phyloP scores from a whole-genome alignment of 805 yeast genomes.

The Clavispora fructus region DNA sequence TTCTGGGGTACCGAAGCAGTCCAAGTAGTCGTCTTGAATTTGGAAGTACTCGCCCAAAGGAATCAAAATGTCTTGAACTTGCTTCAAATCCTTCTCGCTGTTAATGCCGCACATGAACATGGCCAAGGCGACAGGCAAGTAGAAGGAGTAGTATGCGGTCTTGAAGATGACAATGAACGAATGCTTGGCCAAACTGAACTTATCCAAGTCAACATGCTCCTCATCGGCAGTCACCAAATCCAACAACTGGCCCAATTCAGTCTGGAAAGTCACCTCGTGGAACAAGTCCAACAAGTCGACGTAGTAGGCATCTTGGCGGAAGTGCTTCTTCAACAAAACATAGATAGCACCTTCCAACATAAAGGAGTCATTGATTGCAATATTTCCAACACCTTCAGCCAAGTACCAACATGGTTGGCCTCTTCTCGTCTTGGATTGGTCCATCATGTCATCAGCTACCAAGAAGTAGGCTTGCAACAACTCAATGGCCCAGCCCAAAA shows the following conservation, averaged over 20 bases:
- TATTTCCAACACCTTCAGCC: constrained; percentile 71
- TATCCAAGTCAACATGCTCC: constrained; percentile 81
- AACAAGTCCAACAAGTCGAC: constrained; percentile 87
- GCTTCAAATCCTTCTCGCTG: constrained; percentile 70
- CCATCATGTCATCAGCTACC: constrained; percentile 99
- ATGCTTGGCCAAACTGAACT: constrained; percentile 84
- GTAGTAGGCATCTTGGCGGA: constrained; percentile 76
- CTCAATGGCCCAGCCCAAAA: constrained; percentile 94
- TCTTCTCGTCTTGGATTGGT: constrained; percentile 90
- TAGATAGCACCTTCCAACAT: constrained; percentile 95
- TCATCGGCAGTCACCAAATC: constrained; percentile 98
- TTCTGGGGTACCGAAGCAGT: constrained; percentile 95
- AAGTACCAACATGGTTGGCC: constrained; percentile 99
- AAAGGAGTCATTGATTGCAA: constrained; percentile 96
- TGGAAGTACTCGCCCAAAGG: constrained; percentile 98
- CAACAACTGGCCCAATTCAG: constrained; percentile 93
- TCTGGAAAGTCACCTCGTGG: constrained; percentile 96
- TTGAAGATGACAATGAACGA: constrained; percentile 93
- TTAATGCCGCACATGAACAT: constrained; percentile 86
- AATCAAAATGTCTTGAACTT: constrained; percentile 79
- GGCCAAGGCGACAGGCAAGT: constrained; percentile 94
- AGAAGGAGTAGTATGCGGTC: constrained; percentile 96
- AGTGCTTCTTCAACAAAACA: constrained; percentile 80
- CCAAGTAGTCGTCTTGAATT: constrained; percentile 95
- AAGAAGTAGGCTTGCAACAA: constrained; percentile 92